Base-by-base conservation (phyloP, 768 basidiomycete genomes). In the Mycena sanguinolenta region DNA sequence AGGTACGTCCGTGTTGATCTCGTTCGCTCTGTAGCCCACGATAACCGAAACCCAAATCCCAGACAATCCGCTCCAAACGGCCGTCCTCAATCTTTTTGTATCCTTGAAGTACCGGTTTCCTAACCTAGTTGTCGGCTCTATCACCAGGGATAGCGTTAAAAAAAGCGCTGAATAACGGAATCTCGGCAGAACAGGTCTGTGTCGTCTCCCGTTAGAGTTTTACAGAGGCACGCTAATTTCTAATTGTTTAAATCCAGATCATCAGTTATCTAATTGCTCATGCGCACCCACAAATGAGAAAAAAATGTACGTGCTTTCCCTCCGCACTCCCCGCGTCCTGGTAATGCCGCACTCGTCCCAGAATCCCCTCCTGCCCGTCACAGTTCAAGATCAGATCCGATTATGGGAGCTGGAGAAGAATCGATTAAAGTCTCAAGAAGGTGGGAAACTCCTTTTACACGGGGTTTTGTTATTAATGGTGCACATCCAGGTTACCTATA, bases 261-360 rank as follows among this genome's bases (percentile, higher is more conserved):
- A 97, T 99, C 79, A 93, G 92, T 78, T 99, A 99, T 81, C 87
- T 99, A 49, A 89, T 92, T 28, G 92, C 93, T 53, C 96, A 99
- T 82, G 98, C 97, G 2, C 98, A 99, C 80, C 95, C 96, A 30
- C 97, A 98, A 82, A 99, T 99, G 98, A 90, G 94, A n/a, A 78
- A 95, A 92, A 81, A 95, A 96, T 78, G 95, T 96, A 77, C 74
- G 87, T 79, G 14, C 38, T 21, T 53, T 63, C 66, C 68, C 63
- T 73, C 72, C 75, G 77, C 74, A 72, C 73, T 71, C 69, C 57
- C 67, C 67, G 65, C 72, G 69, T 74, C 69, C 57, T 76, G 64
- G 71, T 76, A 71, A 71, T 52, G 70, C 65, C 70, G 70, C 65
- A 58, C 60, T 58, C 65, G 21, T 34, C 42, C 70, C 77, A 97